Evolutionary conservation across 164 flowering plant species (phyloP), one percentile per base, ranked within the genome.

Genomic region (Vitis rotundifolia): DNA sequence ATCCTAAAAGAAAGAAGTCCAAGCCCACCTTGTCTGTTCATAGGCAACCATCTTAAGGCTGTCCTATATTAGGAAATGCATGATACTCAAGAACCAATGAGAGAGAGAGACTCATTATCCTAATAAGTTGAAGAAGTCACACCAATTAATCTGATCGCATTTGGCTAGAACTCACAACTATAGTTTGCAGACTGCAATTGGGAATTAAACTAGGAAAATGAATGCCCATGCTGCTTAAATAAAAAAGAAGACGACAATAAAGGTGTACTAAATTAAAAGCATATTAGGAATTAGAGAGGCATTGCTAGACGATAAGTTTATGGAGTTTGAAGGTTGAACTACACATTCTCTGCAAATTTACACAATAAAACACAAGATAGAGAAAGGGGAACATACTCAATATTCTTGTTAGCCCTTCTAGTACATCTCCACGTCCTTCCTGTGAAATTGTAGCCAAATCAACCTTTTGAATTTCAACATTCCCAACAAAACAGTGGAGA

Each of bases 391-490:
- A 77, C 93, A 55, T 90, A 95, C 99, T 79, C 73, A 95, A 70
- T 69, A 90, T 80, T 49, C 67, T 86, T 18, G 89, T 86, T 58
- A 95, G 29, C 68, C 98, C 99, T 70, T 83, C 91, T 72, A 81
- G 79, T 64, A 85, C 48, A 78, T 95, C 97, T 63, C 96, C 99
- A 76, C 68, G 90, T 10, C 99, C 99, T 82, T 88, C 97, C 78
- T 85, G 99, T 66, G 90, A 81, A 71, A 90, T 80, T 61, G 97
- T 91, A 55, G 99, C 99, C 85, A 88, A 69, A 83, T 89, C 92
- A 73, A 93, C 80, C 79, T 91, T 95, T 29, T 79, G 90, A 52
- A 93, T 80, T 78, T 89, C 92, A 19, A 83, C 72, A 78, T 86
- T 83, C 54, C 97, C 97, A 74, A 77, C 76, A 82, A 88, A 95